These are phyloP conservation scores for Colletotrichum cuscutae DNA, from an alignment of 2,329 filamentous ascomycete species.

Conservation along the genomic window DNA sequence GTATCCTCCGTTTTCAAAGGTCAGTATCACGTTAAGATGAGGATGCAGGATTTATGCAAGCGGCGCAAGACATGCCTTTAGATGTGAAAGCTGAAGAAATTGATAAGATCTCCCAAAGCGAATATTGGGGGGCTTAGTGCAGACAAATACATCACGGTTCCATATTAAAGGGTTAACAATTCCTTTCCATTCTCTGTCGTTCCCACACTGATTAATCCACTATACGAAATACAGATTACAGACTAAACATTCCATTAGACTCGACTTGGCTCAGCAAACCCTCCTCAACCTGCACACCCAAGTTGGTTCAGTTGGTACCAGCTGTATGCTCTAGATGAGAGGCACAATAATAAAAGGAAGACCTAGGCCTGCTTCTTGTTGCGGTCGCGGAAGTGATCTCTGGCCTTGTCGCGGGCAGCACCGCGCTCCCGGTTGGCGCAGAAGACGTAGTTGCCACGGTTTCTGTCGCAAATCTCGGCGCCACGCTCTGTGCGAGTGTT, in stretches of 20 bases:
- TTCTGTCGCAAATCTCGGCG: slow-evolving; percentile 11
- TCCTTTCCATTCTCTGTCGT: neutral
- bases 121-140: too few species aligned
- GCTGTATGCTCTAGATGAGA: neutral
- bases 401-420: slow-evolving; percentile 23
- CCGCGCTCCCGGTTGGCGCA: slow-evolving; percentile 24
- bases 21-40: too few species aligned
- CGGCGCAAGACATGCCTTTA: too few species aligned
- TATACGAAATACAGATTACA: neutral
- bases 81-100: too few species aligned
- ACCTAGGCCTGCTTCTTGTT: neutral
- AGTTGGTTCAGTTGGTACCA: neutral
- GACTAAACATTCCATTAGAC: neutral
- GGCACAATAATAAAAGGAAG: neutral
- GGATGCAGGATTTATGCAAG: too few species aligned
- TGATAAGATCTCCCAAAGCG: too few species aligned
- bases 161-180: neutral
- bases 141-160: too few species aligned
- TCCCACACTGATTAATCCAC: neutral
- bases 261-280: neutral
- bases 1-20: too few species aligned
- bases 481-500: slow-evolving; percentile 4
- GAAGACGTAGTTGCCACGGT: slow-evolving; percentile 27
- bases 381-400: slow-evolving; percentile 22
- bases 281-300: neutral